These are phyloP conservation scores for Ogataea pignaliae DNA, from an alignment of 805 yeast genomes.

Conservation along the genomic window DNA sequence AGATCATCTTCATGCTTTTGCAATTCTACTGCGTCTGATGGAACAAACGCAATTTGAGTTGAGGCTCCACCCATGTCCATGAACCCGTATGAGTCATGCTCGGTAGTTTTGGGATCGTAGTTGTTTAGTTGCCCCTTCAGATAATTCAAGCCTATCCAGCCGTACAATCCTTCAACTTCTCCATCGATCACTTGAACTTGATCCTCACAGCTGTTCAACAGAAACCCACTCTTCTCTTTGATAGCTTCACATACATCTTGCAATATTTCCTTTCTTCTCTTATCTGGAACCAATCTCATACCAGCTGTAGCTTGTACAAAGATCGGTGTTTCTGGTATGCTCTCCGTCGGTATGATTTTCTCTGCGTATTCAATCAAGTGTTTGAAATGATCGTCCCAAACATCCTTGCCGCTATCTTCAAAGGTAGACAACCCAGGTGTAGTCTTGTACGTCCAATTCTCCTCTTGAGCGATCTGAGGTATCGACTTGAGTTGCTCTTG, in stretches of 20 bases:
- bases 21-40: slow-evolving; percentile 57
- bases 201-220: slow-evolving; percentile 53
- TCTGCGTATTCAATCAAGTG: slow-evolving; percentile 66
- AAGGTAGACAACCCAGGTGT: slow-evolving; percentile 82
- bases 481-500: slow-evolving; percentile 45
- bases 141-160: slow-evolving; percentile 92
- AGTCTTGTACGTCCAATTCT: slow-evolving; percentile 67
- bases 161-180: slow-evolving; percentile 89
- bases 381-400: slow-evolving; percentile 71
- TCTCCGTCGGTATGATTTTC: slow-evolving; percentile 58
- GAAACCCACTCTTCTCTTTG: slow-evolving; percentile 50
- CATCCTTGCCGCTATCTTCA: slow-evolving; percentile 43
- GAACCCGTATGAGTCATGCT: slow-evolving; percentile 66
- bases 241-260: slow-evolving; percentile 56
- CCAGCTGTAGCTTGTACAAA: slow-evolving; percentile 97
- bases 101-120: slow-evolving; percentile 30
- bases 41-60: slow-evolving; percentile 92
- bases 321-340: slow-evolving; percentile 69
- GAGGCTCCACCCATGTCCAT: slow-evolving; percentile 99
- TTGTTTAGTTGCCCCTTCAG: slow-evolving; percentile 60
- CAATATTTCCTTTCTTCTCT: slow-evolving; percentile 50
- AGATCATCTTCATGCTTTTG: slow-evolving; percentile 69
- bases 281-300: slow-evolving; percentile 69
- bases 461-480: slow-evolving; percentile 60
- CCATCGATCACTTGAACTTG: slow-evolving; percentile 90